Evolutionary conservation across 331 rosid genomes (phyloP).

Genomic region (Acacia pycnantha): DNA sequence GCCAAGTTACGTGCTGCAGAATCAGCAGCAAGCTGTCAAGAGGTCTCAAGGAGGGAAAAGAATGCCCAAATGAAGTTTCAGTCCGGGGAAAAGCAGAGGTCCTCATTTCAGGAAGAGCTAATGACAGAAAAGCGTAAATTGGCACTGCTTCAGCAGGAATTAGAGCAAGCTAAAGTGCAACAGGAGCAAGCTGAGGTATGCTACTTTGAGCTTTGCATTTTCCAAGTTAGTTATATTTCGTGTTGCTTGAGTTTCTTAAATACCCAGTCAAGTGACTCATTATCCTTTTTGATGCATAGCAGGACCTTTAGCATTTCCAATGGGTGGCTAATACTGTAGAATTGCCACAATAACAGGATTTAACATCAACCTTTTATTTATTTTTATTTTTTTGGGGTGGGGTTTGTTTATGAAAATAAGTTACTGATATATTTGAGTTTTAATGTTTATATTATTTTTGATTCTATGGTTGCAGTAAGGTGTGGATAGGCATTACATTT

Average conservation of each 20-base stretch:
- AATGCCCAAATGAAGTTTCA: constrained; percentile 59
- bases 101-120: constrained; percentile 67
- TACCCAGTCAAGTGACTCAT: neutral
- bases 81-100: constrained; percentile 82
- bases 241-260: neutral
- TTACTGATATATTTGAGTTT: neutral
- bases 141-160: constrained; percentile 50
- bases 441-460: neutral
- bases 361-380: too few species aligned
- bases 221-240: constrained; percentile 12
- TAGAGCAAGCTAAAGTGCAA: constrained; percentile 65
- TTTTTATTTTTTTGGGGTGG: too few species aligned
- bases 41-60: constrained; percentile 79
- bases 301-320: too few species aligned
- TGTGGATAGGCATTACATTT: neutral
- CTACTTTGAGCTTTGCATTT: constrained; percentile 22
- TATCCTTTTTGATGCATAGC: too few species aligned
- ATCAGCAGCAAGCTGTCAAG: constrained; percentile 83
- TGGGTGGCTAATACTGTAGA: too few species aligned
- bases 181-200: constrained; percentile 76
- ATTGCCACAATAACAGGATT: too few species aligned
- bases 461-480: neutral
- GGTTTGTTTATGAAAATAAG: too few species aligned
- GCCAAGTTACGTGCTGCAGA: constrained; percentile 68
- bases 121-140: constrained; percentile 56